These are phyloP conservation scores for Durusdinium trenchii DNA, from an alignment of 73 alveolate species.

Conservation along the genomic window DNA sequence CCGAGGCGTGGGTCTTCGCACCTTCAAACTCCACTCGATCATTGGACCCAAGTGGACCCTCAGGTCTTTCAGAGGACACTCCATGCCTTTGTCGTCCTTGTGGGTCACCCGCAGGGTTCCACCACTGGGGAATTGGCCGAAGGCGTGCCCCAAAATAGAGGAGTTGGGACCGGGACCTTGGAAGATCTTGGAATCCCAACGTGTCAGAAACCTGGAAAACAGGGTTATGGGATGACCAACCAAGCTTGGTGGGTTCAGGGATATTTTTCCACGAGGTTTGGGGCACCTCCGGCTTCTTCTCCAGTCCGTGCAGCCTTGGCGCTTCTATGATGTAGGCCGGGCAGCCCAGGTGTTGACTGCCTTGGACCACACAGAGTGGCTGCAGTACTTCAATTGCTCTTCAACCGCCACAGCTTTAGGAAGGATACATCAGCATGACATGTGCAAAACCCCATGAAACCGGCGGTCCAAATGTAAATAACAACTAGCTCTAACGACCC, in stretches of 20 bases:
- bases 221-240: background rate
- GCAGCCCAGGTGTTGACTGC: background rate
- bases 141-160: background rate
- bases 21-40: too few species aligned
- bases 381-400: too few species aligned
- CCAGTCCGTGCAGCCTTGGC: conserved; percentile 84
- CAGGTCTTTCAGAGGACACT: background rate
- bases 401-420: too few species aligned
- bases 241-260: background rate
- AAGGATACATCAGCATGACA: background rate
- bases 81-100: background rate
- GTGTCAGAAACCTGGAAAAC: background rate
- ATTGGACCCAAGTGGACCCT: background rate
- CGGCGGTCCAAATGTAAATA: background rate
- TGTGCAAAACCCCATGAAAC: background rate
- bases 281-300: background rate
- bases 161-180: background rate
- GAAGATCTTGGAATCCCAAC: background rate
- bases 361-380: too few species aligned
- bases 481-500: background rate
- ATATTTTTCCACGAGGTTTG: background rate
- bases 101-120: background rate
- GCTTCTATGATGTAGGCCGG: conserved; percentile 62
- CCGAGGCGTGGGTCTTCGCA: too few species aligned
- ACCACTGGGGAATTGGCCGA: background rate